These are phyloP conservation scores for Sclerotinia spermophila DNA, from an alignment of 2,329 filamentous ascomycete species.

Conservation along the genomic window DNA sequence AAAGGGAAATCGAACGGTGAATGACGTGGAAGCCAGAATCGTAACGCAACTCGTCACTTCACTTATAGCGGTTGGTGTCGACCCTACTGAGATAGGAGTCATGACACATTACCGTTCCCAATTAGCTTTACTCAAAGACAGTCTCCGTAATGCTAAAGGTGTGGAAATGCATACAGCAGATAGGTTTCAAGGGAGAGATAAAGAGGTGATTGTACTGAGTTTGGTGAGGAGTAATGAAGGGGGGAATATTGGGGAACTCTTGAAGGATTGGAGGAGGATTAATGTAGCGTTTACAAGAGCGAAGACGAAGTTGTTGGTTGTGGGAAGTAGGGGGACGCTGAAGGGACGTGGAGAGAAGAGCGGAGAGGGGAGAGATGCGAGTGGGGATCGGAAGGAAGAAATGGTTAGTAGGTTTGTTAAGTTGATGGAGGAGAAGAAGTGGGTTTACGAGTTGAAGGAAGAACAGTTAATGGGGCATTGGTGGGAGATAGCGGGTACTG, in stretches of 20 bases:
- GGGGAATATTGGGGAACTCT: constrained; percentile 79
- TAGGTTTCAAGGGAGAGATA: constrained; percentile 94
- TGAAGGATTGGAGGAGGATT: constrained; percentile 88
- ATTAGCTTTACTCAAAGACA: constrained; percentile 74
- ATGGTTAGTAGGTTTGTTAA: constrained; percentile 73
- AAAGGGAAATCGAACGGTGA: constrained; percentile 82
- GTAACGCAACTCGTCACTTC: constrained; percentile 76
- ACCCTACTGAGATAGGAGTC: constrained; percentile 76
- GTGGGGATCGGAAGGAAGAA: constrained; percentile 51
- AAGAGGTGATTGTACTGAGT: constrained; percentile 83
- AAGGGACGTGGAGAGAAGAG: constrained; percentile 51
- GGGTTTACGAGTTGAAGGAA: constrained; percentile 70
- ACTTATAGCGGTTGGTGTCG: constrained; percentile 71
- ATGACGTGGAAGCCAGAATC: constrained; percentile 75
- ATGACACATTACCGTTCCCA: constrained; percentile 97
- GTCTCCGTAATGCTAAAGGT: constrained; percentile 56
- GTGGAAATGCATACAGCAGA: constrained; percentile 97
- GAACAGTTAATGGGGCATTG: constrained; percentile 63
- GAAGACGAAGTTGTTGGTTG: constrained; percentile 83
- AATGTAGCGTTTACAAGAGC: constrained; percentile 95
- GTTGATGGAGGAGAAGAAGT: constrained; percentile 73
- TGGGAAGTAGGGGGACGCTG: constrained; percentile 81
- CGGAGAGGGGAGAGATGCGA: constrained; percentile 49
- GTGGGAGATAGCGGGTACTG: constrained; percentile 54
- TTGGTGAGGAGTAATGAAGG: constrained; percentile 84